Conservation (phyloP, 2,329 filamentous ascomycete genomes). For the Emmonsiellopsis sp. region DNA sequence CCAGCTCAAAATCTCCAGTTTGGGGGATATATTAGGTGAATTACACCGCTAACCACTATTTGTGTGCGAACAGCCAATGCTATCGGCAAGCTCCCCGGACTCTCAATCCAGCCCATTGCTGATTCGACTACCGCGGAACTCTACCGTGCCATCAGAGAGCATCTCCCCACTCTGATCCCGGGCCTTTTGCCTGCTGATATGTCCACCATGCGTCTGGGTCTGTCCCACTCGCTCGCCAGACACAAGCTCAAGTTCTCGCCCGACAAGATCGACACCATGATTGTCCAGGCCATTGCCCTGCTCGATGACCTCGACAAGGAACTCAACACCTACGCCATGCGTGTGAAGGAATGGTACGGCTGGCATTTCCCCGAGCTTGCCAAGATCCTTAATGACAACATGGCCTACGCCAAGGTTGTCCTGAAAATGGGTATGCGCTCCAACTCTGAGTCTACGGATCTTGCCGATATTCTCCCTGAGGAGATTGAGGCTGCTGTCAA, state of each 20-base stretch:
- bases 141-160: constrained; percentile 87
- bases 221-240: constrained; percentile 90
- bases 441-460: constrained; percentile 64
- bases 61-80: constrained; percentile 50
- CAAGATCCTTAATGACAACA: constrained; percentile 93
- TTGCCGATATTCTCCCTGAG: constrained; percentile 86
- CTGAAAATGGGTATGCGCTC: constrained; percentile 81
- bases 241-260: constrained; percentile 98
- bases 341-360: constrained; percentile 99
- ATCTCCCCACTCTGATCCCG: constrained; percentile 82
- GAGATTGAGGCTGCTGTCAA: constrained; percentile 90
- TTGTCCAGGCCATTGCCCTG: constrained; percentile 89
- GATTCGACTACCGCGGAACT: constrained; percentile 77
- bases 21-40: not conserved
- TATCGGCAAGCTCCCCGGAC: constrained; percentile 82
- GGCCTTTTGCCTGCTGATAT: constrained; percentile 77
- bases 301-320: constrained; percentile 98
- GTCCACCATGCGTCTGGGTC: constrained; percentile 88
- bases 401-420: constrained; percentile 84
- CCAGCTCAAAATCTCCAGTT: too few relatives aligned
- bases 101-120: constrained; percentile 75
- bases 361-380: constrained; percentile 99
- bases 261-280: constrained; percentile 99
- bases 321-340: constrained; percentile 96
- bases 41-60: not conserved